Conservation (phyloP, 495 filamentous ascomycete genomes). For the Rhypophila decipiens region DNA sequence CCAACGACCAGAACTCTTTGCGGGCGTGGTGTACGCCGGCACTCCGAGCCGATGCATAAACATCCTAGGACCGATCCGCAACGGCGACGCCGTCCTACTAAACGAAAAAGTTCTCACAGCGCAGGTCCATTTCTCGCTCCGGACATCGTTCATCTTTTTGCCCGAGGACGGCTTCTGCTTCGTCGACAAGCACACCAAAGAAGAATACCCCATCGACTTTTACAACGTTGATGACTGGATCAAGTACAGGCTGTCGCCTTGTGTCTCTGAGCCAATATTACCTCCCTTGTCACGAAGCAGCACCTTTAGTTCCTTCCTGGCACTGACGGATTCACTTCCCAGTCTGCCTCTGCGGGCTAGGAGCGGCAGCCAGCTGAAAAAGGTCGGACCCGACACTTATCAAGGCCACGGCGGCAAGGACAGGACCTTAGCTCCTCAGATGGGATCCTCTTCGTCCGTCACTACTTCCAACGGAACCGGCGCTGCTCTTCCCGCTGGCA, state of each 20-base stretch:
- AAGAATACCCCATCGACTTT: constrained; percentile 80
- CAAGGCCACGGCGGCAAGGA: constrained; percentile 26
- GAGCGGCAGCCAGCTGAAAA: constrained; percentile 20
- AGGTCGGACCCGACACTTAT: neutral
- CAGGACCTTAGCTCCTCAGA: constrained; percentile 42
- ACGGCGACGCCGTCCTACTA: constrained; percentile 84
- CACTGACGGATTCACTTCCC: constrained; percentile 29
- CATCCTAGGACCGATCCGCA: constrained; percentile 82
- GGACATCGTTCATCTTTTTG: constrained; percentile 77
- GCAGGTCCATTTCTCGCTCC: constrained; percentile 89
- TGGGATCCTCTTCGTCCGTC: constrained; percentile 32
- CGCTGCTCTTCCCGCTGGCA: neutral
- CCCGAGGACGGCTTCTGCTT: constrained; percentile 89
- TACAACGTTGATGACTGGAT: constrained; percentile 77
- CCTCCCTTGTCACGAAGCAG: constrained; percentile 35
- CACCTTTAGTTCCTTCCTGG: constrained; percentile 32
- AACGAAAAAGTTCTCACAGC: constrained; percentile 88
- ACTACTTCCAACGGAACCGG: constrained; percentile 32
- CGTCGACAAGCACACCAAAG: constrained; percentile 71
- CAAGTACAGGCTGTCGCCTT: constrained; percentile 71
- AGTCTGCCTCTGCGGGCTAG: constrained; percentile 24
- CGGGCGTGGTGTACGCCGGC: constrained; percentile 81
- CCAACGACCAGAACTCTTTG: constrained; percentile 77
- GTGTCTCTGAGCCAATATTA: constrained; percentile 54
- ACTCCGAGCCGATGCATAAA: constrained; percentile 82